These are phyloP conservation scores for Fusarium fujikuroi DNA, from an alignment of 2,329 filamentous ascomycete genomes.

Conservation along the genomic window DNA sequence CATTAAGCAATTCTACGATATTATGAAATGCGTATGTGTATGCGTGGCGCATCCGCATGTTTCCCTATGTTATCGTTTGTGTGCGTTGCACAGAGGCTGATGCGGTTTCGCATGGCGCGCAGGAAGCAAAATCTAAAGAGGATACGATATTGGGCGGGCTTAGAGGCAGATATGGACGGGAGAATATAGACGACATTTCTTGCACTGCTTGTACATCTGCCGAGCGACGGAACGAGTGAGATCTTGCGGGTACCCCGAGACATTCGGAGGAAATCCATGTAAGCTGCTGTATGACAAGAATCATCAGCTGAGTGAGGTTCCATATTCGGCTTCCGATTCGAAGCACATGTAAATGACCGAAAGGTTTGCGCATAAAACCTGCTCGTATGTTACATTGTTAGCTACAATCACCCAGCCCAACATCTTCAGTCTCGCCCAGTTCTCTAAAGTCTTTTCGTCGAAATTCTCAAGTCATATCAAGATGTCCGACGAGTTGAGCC, in stretches of 20 bases:
- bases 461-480: not conserved
- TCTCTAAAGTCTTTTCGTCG: not conserved
- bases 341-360: not conserved
- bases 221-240: not conserved
- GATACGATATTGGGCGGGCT: constrained; percentile 16
- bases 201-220: not conserved
- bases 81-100: constrained; percentile 39
- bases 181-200: constrained; percentile 33
- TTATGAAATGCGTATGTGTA: not conserved
- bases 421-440: not conserved
- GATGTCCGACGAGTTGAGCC: constrained; percentile 56
- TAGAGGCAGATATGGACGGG: constrained; percentile 28
- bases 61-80: constrained; percentile 15
- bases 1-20: constrained; percentile 5
- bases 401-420: not conserved
- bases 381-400: not conserved
- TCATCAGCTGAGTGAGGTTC: constrained; percentile 21
- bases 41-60: not conserved
- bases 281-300: constrained; percentile 15
- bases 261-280: not conserved
- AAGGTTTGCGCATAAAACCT: not conserved
- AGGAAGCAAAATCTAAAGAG: constrained; percentile 47
- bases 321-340: constrained; percentile 24
- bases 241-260: not conserved
- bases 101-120: constrained; percentile 42